These are phyloP conservation scores for Diospyros kaki DNA, from an alignment of 148 eudicot species.

Conservation along the genomic window DNA sequence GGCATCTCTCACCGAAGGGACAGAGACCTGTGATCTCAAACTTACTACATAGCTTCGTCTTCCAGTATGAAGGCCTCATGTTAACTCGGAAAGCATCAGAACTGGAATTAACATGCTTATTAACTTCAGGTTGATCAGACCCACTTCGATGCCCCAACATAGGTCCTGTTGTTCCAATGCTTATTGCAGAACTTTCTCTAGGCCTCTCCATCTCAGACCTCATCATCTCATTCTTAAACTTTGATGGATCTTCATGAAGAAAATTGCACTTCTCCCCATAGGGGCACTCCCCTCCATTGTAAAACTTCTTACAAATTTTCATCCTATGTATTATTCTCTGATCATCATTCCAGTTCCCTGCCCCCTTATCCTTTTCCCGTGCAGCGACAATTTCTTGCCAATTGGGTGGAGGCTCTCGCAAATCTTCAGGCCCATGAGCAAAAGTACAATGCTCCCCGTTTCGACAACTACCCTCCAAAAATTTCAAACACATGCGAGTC, in stretches of 20 bases:
- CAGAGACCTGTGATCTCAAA: constrained; percentile 80
- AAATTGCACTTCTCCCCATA: constrained; percentile 91
- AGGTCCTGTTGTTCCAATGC: constrained; percentile 51
- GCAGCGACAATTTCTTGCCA: constrained; percentile 76
- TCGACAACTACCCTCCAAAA: constrained; percentile 57
- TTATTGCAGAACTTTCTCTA: constrained; percentile 65
- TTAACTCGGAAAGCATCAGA: constrained; percentile 36
- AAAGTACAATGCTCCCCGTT: constrained; percentile 82
- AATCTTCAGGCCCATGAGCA: constrained; percentile 83
- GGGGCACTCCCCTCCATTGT: constrained; percentile 92
- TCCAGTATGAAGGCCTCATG: constrained; percentile 53
- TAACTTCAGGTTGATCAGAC: constrained; percentile 35
- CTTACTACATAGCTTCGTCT: constrained; percentile 58
- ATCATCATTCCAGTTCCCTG: constrained; percentile 68
- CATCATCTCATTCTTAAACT: constrained; percentile 24
- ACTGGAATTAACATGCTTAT: constrained; percentile 12
- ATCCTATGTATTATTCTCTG: constrained; percentile 56
- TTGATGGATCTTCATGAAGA: constrained; percentile 61
- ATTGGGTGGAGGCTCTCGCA: constrained; percentile 83
- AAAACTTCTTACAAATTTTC: constrained; percentile 85
- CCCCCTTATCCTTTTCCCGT: constrained; percentile 41
- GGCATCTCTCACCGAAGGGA: constrained; percentile 74
- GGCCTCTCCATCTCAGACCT: constrained; percentile 19
- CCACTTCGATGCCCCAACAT: constrained; percentile 24
- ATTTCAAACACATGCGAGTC: constrained; percentile 71